Conservation (phyloP, 1,139 yeast species). For the Pichia sp. region DNA sequence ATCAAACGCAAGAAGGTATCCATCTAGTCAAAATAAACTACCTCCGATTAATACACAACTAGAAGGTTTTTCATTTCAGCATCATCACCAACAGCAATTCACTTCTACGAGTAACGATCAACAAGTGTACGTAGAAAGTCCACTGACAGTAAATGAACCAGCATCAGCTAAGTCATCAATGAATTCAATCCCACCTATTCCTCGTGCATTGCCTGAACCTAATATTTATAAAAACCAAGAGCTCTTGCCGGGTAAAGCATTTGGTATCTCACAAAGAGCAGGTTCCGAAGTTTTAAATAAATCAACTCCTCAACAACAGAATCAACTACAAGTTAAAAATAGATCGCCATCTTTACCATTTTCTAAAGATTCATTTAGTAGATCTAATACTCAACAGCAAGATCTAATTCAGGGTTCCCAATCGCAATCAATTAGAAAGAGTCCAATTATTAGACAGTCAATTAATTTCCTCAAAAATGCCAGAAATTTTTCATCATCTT, state of each 20-base stretch:
- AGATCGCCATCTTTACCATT: constrained; percentile 15
- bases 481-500: constrained; percentile 21
- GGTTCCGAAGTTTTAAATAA: constrained; percentile 1
- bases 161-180: background rate
- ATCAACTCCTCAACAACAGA: background rate
- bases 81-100: background rate
- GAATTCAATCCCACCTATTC: constrained; percentile 4
- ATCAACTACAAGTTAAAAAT: constrained; percentile 1
- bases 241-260: constrained; percentile 7
- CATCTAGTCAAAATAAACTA: background rate
- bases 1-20: background rate
- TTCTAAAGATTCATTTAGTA: background rate
- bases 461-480: constrained; percentile 23
- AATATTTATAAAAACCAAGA: background rate
- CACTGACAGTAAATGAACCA: constrained; percentile 4
- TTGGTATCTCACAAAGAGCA: constrained; percentile 6
- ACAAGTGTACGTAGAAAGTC: constrained; percentile 2
- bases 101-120: background rate
- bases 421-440: constrained; percentile 13
- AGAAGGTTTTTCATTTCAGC: background rate
- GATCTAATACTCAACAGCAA: background rate
- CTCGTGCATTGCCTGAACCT: constrained; percentile 2
- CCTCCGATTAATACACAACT: constrained; percentile 10
- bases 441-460: constrained; percentile 27
- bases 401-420: constrained; percentile 8